A percentile compares a stretch with the other conserved stretches of the same genome.
Conservation (phyloP, 2,329 filamentous ascomycete genomes). For the Stemphylium beticola region DNA sequence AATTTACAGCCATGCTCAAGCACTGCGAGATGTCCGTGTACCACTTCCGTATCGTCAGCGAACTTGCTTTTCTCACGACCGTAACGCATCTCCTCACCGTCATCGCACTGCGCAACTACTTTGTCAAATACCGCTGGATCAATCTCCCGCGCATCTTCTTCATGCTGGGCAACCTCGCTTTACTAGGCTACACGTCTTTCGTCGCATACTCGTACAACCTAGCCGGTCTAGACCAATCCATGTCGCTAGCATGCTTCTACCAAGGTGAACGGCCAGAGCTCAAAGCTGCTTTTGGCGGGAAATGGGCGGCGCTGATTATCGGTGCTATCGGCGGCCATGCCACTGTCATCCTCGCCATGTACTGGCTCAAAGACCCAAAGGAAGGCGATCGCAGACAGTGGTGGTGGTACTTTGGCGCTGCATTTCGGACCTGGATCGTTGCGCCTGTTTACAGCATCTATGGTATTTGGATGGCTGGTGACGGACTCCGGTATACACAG, state of each 20-base stretch:
- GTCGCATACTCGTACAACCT: too few species aligned
- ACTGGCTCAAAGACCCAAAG: slow-evolving; percentile 24
- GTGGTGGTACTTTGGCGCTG: slow-evolving; percentile 29
- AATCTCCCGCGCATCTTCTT: slow-evolving; percentile 42
- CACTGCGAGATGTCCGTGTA: too few species aligned
- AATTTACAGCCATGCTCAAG: too few species aligned
- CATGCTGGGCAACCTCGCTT: slow-evolving; percentile 37
- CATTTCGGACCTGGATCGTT: slow-evolving; percentile 40
- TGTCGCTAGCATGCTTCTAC: too few species aligned
- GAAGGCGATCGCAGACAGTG: slow-evolving; percentile 17
- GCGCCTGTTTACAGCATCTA: slow-evolving; percentile 39
- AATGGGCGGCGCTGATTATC: too few species aligned
- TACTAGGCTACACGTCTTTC: too few species aligned
- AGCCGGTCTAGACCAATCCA: too few species aligned
- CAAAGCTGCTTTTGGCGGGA: too few species aligned
- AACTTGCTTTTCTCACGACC: too few species aligned
- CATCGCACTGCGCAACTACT: slow-evolving; percentile 38
- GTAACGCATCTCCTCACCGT: slow-evolving; percentile 33
- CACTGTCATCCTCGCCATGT: slow-evolving; percentile 41
- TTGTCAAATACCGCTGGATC: slow-evolving; percentile 41
- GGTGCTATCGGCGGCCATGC: slow-evolving; percentile 16
- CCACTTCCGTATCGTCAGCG: too few species aligned
- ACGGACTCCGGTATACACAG: neutral
- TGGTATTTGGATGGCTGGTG: slow-evolving; percentile 35
- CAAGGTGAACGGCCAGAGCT: too few species aligned